Evolutionary conservation across 208 protist genomes (phyloP), one percentile per base, ranked within the genome.

Genomic region (Leishmania guyanensis): DNA sequence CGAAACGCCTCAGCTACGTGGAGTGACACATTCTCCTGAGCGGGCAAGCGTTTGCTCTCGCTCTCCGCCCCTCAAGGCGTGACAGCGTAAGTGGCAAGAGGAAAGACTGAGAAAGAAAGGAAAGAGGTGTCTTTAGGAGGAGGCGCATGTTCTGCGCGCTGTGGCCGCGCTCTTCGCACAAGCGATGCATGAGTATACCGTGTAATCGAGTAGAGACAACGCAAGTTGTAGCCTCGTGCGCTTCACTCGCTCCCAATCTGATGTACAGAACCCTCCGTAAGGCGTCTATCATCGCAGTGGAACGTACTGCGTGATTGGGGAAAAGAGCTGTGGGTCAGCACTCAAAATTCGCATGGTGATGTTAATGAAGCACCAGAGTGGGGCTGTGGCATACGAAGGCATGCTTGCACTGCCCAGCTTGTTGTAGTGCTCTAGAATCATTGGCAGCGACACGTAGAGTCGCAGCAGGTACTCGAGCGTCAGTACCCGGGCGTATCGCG

Each of bases 401-500:
- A 96, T 92, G 6, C 77, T 43, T 33, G 78, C 83, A n/a, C 87
- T 92, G 39, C 92, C 87, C 3, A 97, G 84, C 48, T 91, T 94
- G 86, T 96, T 88, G 83, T 97, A 97, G 80, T 97, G 94, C 36
- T 88, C 89, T 1, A 97, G 66, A 50, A 97, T 89, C 50, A 85
- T 86, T 26, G 94, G 94, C 22, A 97, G 78, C 16, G 92, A 89
- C 33, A 96, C 74, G 73, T 93, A 94, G 17, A 96, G 86, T 10
- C 94, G 86, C 62, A 97, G 84, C 12, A 97, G 83, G 53, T 97
- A 97, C 84, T 97, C 92, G 16, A 95, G 70, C 26, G 92, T 87
- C 60, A 97, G 72, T 26, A 96, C 91, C 2, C 84, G 87, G 33
- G 87, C 86, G 83, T 90, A 93, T 29, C 92, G 87, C 0, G 83